These are phyloP conservation scores for Candida tropicalis DNA, from an alignment of 1,139 yeast species.

Conservation along the genomic window DNA sequence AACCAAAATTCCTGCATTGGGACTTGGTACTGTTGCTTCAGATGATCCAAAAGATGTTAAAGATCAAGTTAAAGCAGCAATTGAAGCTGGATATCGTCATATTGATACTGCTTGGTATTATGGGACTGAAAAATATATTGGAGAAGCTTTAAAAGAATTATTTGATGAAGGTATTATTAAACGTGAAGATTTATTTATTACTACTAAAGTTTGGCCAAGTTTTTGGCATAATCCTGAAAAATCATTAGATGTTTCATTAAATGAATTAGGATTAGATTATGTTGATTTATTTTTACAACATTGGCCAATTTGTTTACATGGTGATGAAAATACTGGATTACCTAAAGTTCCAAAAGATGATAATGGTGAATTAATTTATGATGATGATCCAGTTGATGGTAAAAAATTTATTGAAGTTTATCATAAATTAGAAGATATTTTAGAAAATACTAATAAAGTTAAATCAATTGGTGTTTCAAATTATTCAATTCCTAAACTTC, in stretches of 20 bases:
- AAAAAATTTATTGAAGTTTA: conserved; percentile 49
- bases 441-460: conserved; percentile 30
- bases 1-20: conserved; percentile 38
- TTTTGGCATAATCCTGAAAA: conserved; percentile 39
- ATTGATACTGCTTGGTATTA: conserved; percentile 51
- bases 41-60: conserved; percentile 35
- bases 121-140: conserved; percentile 52
- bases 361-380: conserved; percentile 45
- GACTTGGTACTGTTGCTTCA: conserved; percentile 42
- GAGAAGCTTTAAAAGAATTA: conserved; percentile 51
- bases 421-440: conserved; percentile 47
- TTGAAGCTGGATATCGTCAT: conserved; percentile 44
- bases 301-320: conserved; percentile 55
- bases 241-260: conserved; percentile 38
- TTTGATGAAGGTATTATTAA: conserved; percentile 50
- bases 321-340: conserved; percentile 36
- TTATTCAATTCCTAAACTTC: conserved; percentile 31
- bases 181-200: conserved; percentile 60
- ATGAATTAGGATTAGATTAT: conserved; percentile 52
- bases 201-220: conserved; percentile 63
- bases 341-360: conserved; percentile 39
- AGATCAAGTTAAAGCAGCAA: conserved; percentile 40
- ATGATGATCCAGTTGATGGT: conserved; percentile 42
- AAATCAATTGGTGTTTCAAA: conserved; percentile 38
- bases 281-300: conserved; percentile 63